Conservation (phyloP, 148 eudicot species). For the Chenopodium suecicum region DNA sequence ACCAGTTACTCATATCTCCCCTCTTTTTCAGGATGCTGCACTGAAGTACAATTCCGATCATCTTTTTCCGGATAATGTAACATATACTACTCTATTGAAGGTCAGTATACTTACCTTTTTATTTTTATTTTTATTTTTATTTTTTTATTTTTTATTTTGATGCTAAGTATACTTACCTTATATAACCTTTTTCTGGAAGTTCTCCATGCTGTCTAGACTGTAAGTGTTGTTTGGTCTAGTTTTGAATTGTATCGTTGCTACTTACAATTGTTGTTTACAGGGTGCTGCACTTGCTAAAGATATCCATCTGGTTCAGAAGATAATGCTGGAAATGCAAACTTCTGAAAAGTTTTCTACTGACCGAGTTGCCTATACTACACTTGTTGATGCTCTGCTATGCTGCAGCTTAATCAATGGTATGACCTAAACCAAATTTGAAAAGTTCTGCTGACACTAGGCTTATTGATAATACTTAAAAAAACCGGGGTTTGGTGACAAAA, state of each 20-base stretch:
- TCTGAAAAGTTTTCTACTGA: conserved; percentile 38
- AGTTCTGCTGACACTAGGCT: neutral
- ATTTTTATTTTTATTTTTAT: no score
- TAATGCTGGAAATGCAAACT: conserved; percentile 55
- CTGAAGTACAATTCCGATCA: conserved; percentile 25
- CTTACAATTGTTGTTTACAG: conserved; percentile 29
- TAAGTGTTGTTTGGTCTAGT: neutral
- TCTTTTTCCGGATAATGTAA: conserved; percentile 55
- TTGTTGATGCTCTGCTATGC: conserved; percentile 54
- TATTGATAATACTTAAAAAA: neutral
- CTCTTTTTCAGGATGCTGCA: conserved; percentile 54
- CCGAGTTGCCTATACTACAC: conserved; percentile 59
- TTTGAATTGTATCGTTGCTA: neutral
- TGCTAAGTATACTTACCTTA: neutral
- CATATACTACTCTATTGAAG: conserved; percentile 67
- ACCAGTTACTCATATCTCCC: conserved; percentile 21
- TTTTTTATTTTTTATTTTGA: no score
- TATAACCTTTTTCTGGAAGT: neutral
- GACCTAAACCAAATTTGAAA: neutral
- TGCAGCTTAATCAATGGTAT: conserved; percentile 58
- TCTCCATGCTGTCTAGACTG: neutral
- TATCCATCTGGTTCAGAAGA: conserved; percentile 40
- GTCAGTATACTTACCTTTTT: conserved; percentile 25
- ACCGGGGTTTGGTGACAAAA: neutral
- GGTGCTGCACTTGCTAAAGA: conserved; percentile 54